phyloP scores from a whole-genome alignment of 2,329 filamentous ascomycete genomes.

The Diaporthe longicolla region DNA sequence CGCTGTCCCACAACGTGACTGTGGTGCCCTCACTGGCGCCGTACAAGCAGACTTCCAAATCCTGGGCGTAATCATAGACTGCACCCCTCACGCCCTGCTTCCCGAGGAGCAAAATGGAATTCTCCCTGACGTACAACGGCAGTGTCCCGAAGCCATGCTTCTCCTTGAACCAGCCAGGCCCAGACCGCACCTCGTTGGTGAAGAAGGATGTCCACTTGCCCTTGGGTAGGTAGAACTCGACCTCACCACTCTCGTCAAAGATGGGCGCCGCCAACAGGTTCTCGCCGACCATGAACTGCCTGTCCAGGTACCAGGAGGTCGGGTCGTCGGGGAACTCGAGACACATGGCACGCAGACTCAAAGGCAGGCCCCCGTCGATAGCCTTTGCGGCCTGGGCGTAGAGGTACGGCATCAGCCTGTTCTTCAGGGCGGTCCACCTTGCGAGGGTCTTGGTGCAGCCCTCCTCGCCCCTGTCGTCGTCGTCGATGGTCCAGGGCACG shows the following conservation, averaged over 20 bases:
- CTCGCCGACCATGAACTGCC: conserved; percentile 81
- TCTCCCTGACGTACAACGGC: conserved; percentile 71
- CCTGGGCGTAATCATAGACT: conserved; percentile 62
- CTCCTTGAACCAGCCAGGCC: conserved; percentile 72
- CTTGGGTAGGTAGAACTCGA: conserved; percentile 74
- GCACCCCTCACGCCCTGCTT: conserved; percentile 56
- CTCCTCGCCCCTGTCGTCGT: conserved; percentile 70
- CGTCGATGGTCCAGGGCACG: conserved; percentile 81
- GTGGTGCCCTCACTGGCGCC: conserved; percentile 57
- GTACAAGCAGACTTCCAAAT: conserved; percentile 64
- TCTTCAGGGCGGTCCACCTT: conserved; percentile 65
- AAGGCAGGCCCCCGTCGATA: conserved; percentile 44
- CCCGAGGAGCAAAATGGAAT: conserved; percentile 63
- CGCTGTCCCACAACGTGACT: conserved; percentile 58
- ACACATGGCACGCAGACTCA: conserved; percentile 73
- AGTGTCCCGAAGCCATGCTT: conserved; percentile 71
- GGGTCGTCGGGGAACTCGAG: conserved; percentile 80
- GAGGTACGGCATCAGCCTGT: conserved; percentile 67
- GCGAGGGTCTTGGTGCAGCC: conserved; percentile 66
- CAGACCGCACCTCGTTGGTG: conserved; percentile 62
- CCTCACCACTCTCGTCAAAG: conserved; percentile 73
- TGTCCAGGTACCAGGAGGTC: conserved; percentile 77
- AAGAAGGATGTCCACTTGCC: conserved; percentile 64
- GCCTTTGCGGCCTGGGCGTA: conserved; percentile 57
- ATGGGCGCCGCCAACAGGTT: conserved; percentile 75